Evolutionary conservation across 176 grass and related monocot species (phyloP).

Genomic region (Triticum dicoccoides): DNA sequence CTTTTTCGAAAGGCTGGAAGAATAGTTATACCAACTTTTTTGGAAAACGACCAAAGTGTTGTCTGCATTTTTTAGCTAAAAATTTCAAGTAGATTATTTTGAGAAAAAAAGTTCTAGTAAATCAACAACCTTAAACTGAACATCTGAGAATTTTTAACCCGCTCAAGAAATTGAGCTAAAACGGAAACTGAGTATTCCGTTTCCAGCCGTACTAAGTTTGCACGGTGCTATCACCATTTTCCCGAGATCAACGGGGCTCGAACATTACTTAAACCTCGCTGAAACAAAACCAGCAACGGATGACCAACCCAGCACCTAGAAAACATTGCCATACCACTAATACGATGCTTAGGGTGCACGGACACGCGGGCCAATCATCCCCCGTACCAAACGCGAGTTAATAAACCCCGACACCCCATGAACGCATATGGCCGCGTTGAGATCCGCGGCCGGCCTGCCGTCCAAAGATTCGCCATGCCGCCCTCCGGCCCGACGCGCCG

Average conservation of each 20-base stretch:
- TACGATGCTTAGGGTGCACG: neutral
- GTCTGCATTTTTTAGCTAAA: no score
- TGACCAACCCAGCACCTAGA: neutral
- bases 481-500: neutral
- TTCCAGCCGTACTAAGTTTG: neutral
- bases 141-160: no score
- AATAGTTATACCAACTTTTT: no score
- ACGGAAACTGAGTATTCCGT: no score
- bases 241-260: neutral
- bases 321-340: neutral
- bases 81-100: no score
- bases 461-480: slow-evolving; percentile 34
- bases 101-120: no score
- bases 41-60: no score
- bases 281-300: neutral
- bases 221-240: neutral
- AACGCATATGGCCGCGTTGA: neutral
- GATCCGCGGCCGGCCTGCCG: slow-evolving; percentile 26
- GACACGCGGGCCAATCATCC: neutral
- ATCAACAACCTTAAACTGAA: no score
- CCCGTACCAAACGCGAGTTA: neutral
- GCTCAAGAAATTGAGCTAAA: no score
- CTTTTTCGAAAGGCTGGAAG: no score
- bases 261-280: neutral
- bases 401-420: neutral